Evolutionary conservation across 192 early-diverging fungal species (phyloP).

Genomic region (Podila minutissima): DNA sequence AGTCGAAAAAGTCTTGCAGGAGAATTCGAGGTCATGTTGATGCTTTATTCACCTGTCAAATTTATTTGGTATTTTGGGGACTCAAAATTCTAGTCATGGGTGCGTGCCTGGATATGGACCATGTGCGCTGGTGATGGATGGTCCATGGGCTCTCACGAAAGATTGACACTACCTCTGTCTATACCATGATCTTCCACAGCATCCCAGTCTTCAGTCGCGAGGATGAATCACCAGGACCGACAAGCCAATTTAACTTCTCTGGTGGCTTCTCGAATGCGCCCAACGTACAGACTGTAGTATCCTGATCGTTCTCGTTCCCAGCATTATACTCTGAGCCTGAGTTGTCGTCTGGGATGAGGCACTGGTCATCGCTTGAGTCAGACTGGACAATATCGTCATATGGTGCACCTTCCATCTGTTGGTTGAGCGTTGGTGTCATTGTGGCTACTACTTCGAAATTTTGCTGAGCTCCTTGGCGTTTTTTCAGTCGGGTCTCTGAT

Average conservation of each 20-base stretch:
- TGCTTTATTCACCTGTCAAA: too few relatives aligned
- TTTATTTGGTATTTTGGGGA: too few relatives aligned
- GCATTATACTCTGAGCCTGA: background rate
- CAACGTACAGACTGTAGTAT: conserved; percentile 4
- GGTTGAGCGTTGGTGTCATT: conserved; percentile 7
- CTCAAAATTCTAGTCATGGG: too few relatives aligned
- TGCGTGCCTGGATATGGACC: too few relatives aligned
- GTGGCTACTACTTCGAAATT: background rate
- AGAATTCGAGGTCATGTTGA: too few relatives aligned
- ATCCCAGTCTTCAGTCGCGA: conserved; percentile 4
- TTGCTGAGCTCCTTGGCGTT: background rate
- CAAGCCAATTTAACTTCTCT: background rate
- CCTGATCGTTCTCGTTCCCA: conserved; percentile 8
- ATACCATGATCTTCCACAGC: conserved; percentile 9
- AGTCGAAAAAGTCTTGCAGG: too few relatives aligned
- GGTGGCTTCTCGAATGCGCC: conserved; percentile 10
- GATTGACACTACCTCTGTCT: too few relatives aligned
- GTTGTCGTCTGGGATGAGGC: background rate
- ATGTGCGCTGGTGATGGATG: too few relatives aligned
- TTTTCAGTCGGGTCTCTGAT: too few relatives aligned
- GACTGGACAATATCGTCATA: background rate
- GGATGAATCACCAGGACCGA: conserved; percentile 12
- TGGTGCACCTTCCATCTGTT: conserved; percentile 8
- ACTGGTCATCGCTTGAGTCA: background rate
- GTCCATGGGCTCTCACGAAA: too few relatives aligned